Conservation (phyloP, 2,329 filamentous ascomycete genomes). For the Exophiala alcalophila region DNA sequence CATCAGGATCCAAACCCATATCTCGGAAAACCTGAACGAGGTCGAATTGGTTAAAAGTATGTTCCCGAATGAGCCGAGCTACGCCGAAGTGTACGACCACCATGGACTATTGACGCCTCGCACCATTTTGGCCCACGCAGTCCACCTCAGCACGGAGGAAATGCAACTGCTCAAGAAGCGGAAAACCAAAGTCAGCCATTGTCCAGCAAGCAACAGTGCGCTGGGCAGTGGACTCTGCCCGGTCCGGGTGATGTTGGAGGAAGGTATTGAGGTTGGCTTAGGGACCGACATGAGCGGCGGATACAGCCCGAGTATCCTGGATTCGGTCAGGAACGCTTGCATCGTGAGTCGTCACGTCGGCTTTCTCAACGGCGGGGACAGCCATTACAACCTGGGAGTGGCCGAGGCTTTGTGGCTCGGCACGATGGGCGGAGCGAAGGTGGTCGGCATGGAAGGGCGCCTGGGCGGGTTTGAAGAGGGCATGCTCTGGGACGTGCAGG, state of each 20-base stretch:
- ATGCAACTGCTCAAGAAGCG: conserved; percentile 60
- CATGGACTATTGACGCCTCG: conserved; percentile 65
- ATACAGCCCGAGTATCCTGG: conserved; percentile 75
- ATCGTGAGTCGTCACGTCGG: conserved; percentile 71
- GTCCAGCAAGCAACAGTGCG: conserved; percentile 80
- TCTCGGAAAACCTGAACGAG: conserved; percentile 78
- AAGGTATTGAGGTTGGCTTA: conserved; percentile 74
- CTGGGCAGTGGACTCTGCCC: conserved; percentile 75
- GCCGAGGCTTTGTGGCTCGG: conserved; percentile 84
- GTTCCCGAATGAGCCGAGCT: conserved; percentile 64
- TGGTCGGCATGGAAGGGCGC: conserved; percentile 68
- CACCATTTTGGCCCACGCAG: conserved; percentile 81
- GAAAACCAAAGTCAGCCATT: conserved; percentile 72
- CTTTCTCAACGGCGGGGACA: conserved; percentile 44
- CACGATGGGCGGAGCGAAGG: conserved; percentile 80
- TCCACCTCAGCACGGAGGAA: conserved; percentile 71
- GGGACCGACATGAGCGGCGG: conserved; percentile 91
- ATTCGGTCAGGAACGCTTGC: conserved; percentile 76
- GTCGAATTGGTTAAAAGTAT: conserved; percentile 65
- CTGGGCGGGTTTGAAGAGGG: conserved; percentile 82
- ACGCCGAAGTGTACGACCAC: conserved; percentile 76
- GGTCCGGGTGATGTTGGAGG: conserved; percentile 70
- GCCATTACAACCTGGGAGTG: conserved; percentile 47
- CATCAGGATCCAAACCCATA: conserved; percentile 72
- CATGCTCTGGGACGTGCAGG: conserved; percentile 87